These are phyloP conservation scores for Tetracladium setigerum DNA, from an alignment of 495 filamentous ascomycete genomes.

Conservation along the genomic window DNA sequence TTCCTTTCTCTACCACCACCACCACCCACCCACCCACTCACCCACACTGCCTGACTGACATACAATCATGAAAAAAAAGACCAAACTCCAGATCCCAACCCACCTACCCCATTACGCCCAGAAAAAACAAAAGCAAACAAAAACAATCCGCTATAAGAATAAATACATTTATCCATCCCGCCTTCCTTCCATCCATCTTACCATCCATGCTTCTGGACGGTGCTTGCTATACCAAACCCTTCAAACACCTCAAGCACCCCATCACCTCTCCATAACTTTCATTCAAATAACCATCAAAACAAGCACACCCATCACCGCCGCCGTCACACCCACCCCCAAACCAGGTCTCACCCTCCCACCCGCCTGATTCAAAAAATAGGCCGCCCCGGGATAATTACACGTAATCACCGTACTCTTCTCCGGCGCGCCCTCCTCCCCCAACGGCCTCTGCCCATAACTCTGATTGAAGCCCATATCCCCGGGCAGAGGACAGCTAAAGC, in stretches of 20 bases:
- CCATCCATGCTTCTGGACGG: too few species aligned
- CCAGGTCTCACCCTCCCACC: not conserved
- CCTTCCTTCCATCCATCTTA: too few species aligned
- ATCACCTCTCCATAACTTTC: not conserved
- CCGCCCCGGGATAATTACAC: conserved; percentile 21
- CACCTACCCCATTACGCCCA: too few species aligned
- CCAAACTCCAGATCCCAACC: too few species aligned
- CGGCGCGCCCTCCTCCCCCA: not conserved
- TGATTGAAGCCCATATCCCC: conserved; percentile 42
- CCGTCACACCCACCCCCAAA: not conserved
- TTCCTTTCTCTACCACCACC: too few species aligned
- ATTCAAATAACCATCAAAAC: conserved; percentile 15
- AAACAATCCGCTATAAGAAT: too few species aligned
- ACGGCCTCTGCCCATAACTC: conserved; percentile 51
- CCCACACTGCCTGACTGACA: too few species aligned
- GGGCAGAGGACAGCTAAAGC: conserved; percentile 66
- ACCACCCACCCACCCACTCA: too few species aligned
- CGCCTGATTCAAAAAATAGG: conserved; percentile 5
- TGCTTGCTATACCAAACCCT: too few species aligned
- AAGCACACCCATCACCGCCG: conserved; percentile 4
- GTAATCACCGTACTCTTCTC: conserved; percentile 14
- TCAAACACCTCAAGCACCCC: conserved; percentile 2
- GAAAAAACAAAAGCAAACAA: too few species aligned
- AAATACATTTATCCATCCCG: too few species aligned
- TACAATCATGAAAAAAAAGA: too few species aligned